Base-by-base conservation (phyloP, 257 asterid species). In the Ophiorrhiza pumila region DNA sequence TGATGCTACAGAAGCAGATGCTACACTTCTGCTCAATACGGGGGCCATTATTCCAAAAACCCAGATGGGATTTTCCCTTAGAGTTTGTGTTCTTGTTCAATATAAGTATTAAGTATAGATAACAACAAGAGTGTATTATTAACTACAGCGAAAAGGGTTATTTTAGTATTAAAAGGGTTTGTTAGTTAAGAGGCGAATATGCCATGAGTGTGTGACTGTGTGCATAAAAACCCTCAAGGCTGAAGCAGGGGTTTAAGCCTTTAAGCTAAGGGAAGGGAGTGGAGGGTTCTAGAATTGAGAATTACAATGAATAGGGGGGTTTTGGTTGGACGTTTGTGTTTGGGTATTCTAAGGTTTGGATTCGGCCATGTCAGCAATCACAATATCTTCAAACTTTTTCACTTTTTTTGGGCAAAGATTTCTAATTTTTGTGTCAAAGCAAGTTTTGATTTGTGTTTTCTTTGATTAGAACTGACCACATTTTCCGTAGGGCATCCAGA, bases 21-120 rank as follows among this genome's bases (percentile, higher is more conserved):
- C 83, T 75, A 95, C 23, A 53, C 93, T 89, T 81, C 95, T 84
- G 84, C 97, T 87, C 75, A 90, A 46, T n/a, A 87, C 92, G 67
- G 94, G 96, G 52, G 96, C 97, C 97, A 93, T 93, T 45, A 25
- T 46, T 72, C 42, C 68, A 61, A 74, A 68, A 15, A 31, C 78
- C 80, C 80, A 74, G 86, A 74, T 72, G 46, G 53, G 35, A 27
- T 53, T 52, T 77, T 41, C 69, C 37, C 65, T 39, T 42, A n/a
- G 14, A 70, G 34, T 23, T 80, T 57, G 70, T 52, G 49, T 47
- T 65, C 64, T 72, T 23, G 50, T 29, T 41, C n/a, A 53, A 23
- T 25, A 53, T 53, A n/a, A n/a, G n/a, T 53, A 13, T 53, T 15
- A 9, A 43, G 14, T 60, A 22, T 31, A 14, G 34, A 63, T 0